Conservation (phyloP, 2,329 filamentous ascomycete genomes). For the Fusarium sterilihyphosum region DNA sequence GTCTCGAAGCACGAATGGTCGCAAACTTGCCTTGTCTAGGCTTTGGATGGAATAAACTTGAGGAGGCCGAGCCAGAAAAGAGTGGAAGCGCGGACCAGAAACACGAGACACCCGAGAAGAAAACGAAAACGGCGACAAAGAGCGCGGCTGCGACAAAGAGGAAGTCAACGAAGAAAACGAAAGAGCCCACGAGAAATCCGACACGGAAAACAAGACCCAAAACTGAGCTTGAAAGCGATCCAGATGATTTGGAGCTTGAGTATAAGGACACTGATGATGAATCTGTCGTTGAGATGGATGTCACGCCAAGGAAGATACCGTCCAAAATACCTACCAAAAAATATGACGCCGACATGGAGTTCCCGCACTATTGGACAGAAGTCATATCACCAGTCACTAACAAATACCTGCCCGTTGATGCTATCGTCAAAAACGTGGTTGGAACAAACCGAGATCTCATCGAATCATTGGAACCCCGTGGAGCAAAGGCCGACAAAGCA, state of each 20-base stretch:
- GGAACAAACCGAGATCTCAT: conserved; percentile 78
- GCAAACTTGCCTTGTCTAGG: conserved; percentile 86
- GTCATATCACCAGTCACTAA: conserved; percentile 83
- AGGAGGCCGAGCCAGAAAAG: conserved; percentile 74
- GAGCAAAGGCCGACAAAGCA: conserved; percentile 82
- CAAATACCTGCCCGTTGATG: conserved; percentile 81
- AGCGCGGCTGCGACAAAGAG: background rate
- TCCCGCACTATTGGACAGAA: conserved; percentile 94
- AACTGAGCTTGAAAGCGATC: conserved; percentile 48
- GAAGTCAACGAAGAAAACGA: conserved; percentile 7
- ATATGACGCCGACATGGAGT: conserved; percentile 81
- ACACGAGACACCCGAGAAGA: conserved; percentile 1
- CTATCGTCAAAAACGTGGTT: conserved; percentile 73
- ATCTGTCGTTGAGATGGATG: conserved; percentile 65
- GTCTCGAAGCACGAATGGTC: conserved; percentile 84
- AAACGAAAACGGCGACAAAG: conserved; percentile 2
- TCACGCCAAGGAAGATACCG: conserved; percentile 52
- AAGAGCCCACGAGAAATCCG: conserved; percentile 30
- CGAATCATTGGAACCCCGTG: conserved; percentile 82
- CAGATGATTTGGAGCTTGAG: conserved; percentile 56
- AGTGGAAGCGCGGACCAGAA: conserved; percentile 30
- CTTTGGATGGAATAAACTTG: conserved; percentile 88
- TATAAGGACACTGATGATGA: conserved; percentile 65
- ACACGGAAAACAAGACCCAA: conserved; percentile 18
- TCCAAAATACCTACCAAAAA: conserved; percentile 54